Conservation (phyloP, 106 monocot species). For the Dioscorea dumetorum region DNA sequence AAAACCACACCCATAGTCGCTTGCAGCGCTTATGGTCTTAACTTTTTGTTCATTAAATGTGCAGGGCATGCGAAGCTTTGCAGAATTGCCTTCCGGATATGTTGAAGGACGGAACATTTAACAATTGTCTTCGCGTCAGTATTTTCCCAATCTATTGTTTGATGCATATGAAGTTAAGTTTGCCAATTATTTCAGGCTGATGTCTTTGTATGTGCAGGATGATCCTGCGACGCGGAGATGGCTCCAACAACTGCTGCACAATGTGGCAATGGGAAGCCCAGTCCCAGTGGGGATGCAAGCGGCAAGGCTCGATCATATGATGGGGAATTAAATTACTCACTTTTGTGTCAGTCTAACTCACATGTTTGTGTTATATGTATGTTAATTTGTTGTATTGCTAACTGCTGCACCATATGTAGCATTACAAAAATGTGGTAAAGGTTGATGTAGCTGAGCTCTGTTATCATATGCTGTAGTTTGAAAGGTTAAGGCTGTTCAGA, state of each 20-base stretch:
- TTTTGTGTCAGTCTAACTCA: no score
- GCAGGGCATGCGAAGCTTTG: conserved; percentile 31
- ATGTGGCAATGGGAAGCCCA: not conserved
- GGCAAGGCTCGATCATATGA: not conserved
- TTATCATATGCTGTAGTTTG: no score
- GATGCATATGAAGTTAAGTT: not conserved
- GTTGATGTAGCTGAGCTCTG: no score
- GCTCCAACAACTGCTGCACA: conserved; percentile 10
- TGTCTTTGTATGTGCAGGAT: not conserved
- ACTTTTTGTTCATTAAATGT: not conserved
- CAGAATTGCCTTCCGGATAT: conserved; percentile 20
- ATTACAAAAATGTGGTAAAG: no score
- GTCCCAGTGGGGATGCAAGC: not conserved
- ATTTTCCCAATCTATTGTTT: not conserved
- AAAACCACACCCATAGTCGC: not conserved
- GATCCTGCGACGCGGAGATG: conserved; percentile 6
- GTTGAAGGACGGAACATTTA: conserved; percentile 39
- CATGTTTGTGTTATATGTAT: no score
- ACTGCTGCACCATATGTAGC: no score
- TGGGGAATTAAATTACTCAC: not conserved
- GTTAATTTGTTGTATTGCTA: no score
- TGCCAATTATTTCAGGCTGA: not conserved
- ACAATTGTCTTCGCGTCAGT: conserved; percentile 33
- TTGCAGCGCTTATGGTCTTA: not conserved
- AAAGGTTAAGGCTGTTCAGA: no score